Evolutionary conservation across 805 yeast species (phyloP), one percentile per base, ranked within the genome.

Genomic region (Candida glaebosa): DNA sequence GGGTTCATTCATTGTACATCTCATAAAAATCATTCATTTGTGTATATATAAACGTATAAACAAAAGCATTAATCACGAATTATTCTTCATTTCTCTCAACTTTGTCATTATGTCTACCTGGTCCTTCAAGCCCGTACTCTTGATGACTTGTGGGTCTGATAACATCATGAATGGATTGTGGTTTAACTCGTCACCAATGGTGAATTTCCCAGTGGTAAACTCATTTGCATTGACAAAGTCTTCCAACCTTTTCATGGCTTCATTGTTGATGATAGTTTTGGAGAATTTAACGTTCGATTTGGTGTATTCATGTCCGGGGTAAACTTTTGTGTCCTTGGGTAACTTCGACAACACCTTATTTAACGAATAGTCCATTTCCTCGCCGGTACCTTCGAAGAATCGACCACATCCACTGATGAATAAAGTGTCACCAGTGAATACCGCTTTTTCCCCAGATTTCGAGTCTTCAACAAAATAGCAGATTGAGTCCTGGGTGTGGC

Each of bases 291-390:
- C 83, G 58, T 93, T 91, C 18, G 86, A 73, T 51, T 72, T 75
- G 4, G 99, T 93, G 65, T 93, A 93, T 65, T 93, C 99, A 62
- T 93, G 99, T 2, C 99, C 99, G 2, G 97, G 91, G 57, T 79
- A 91, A 2, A 90, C 89, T 30, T 62, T 60, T 0, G 97, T 88
- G 7, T 79, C 83, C 16, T 66, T 62, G 0, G 95, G 90, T 39
- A 91, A 70, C 19, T 55, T 52, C 3, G 74, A 84, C 44, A 93
- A 69, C 8, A 75, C 65, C 15, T 67, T 60, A 51, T 79, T 81
- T 53, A 93, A 71, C 0, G 95, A 76, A 1, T 51, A 47, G 50
- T 83, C 76, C 99, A 93, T 93, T 57, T 93, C 84, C 31, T 62
- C 64, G 0, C 90, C 89, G 9, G 75, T 70, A 2, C 99, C 99